These are phyloP conservation scores for Trametes sp. DNA, from an alignment of 1,284 basidiomycete genomes.

Conservation along the genomic window DNA sequence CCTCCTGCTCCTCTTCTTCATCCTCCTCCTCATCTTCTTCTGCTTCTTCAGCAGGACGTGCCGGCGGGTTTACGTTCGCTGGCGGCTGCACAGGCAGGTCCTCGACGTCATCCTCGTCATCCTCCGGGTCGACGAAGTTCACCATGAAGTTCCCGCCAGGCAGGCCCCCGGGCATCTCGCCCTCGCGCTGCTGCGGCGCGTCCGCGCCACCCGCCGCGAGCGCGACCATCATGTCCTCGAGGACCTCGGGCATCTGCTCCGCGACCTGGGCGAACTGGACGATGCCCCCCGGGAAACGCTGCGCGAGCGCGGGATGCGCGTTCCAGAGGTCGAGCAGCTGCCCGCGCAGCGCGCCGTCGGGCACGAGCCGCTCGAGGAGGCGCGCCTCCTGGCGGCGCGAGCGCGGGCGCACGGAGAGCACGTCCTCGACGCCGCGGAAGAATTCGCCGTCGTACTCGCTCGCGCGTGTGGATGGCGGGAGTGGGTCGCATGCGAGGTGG, in stretches of 20 bases:
- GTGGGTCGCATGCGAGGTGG: slow-evolving; percentile 80
- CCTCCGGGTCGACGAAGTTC: slow-evolving; percentile 36
- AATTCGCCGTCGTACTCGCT: slow-evolving; percentile 75
- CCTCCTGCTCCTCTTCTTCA: slow-evolving; percentile 50
- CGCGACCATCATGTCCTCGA: slow-evolving; percentile 63
- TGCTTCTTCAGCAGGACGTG: slow-evolving; percentile 32
- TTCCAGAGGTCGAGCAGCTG: slow-evolving; percentile 61
- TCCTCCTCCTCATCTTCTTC: slow-evolving; percentile 42
- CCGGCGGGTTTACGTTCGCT: slow-evolving; percentile 1
- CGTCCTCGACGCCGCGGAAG: slow-evolving; percentile 70
- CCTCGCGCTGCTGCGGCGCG: slow-evolving; percentile 27
- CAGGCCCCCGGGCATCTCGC: slow-evolving; percentile 38
- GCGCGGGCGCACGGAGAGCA: slow-evolving; percentile 45
- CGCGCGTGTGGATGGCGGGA: slow-evolving; percentile 70
- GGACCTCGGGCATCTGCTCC: slow-evolving; percentile 60
- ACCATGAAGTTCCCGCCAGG: slow-evolving; percentile 37
- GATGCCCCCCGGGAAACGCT: slow-evolving; percentile 69
- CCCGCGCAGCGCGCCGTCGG: slow-evolving; percentile 60
- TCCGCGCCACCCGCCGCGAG: slow-evolving; percentile 42
- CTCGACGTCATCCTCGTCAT: slow-evolving; percentile 42
- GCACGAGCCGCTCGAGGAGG: slow-evolving; percentile 60
- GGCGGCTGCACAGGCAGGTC: slow-evolving; percentile 6
- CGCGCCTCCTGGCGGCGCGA: slow-evolving; percentile 54
- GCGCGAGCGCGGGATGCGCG: slow-evolving; percentile 56
- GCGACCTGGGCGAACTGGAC: slow-evolving; percentile 67